phyloP scores from a whole-genome alignment of 352 stramenopile species.

The Pelagophyceae sp. region DNA sequence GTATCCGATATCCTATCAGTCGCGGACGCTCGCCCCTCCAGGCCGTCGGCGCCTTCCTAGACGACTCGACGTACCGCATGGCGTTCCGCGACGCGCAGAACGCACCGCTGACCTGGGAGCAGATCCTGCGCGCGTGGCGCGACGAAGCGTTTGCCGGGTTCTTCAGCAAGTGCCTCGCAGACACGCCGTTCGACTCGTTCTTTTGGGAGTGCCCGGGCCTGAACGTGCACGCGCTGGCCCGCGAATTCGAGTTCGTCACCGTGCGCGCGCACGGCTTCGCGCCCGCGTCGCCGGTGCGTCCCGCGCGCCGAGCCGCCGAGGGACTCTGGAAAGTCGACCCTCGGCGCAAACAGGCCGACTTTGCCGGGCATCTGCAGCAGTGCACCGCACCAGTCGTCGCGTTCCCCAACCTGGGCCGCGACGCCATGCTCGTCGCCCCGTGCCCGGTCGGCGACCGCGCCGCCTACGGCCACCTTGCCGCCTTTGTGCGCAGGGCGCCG shows the following conservation, averaged over 20 bases:
- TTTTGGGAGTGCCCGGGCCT: not conserved
- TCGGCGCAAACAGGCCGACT: too few species aligned
- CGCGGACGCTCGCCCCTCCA: too few species aligned
- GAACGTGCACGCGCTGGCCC: not conserved
- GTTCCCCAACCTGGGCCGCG: slow-evolving; percentile 8
- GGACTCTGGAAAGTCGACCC: too few species aligned
- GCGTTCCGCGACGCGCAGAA: too few species aligned
- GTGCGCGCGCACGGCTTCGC: not conserved
- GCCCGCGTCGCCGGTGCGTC: not conserved
- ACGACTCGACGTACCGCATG: too few species aligned
- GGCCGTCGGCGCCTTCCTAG: too few species aligned
- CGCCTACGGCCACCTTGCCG: slow-evolving; percentile 36
- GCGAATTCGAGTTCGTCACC: not conserved
- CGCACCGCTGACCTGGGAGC: too few species aligned
- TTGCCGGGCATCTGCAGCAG: not conserved
- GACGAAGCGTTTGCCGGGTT: not conserved
- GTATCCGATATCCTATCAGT: too few species aligned
- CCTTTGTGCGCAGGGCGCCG: slow-evolving; percentile 41
- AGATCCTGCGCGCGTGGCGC: too few species aligned
- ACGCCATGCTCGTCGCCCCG: slow-evolving; percentile 15
- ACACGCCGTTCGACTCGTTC: not conserved
- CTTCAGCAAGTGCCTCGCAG: not conserved
- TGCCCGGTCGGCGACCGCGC: not conserved
- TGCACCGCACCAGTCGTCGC: not conserved
- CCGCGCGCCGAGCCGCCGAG: too few species aligned